These are phyloP conservation scores for Acephala macrosclerotiorum DNA, from an alignment of 2,329 filamentous ascomycete species.

Conservation along the genomic window DNA sequence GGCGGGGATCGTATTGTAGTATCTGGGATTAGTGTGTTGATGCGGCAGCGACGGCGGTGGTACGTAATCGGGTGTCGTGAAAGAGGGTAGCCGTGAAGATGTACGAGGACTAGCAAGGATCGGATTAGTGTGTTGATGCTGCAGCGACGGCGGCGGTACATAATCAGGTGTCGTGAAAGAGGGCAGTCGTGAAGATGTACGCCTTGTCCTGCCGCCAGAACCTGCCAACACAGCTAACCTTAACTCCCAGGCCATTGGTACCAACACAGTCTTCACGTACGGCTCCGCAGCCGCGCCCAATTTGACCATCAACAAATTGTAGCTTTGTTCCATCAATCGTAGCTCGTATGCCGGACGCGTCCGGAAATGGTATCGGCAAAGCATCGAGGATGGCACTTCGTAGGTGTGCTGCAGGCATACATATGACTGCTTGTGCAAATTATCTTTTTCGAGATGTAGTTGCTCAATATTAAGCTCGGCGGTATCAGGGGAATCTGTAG, in stretches of 20 bases:
- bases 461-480: constrained; percentile 6
- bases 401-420: constrained; percentile 30
- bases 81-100: not conserved
- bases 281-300: constrained; percentile 15
- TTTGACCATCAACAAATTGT: constrained; percentile 19
- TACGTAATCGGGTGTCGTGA: not conserved
- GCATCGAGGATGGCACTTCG: constrained; percentile 11
- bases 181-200: not conserved
- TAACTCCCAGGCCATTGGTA: not conserved
- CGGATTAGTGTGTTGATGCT: no score
- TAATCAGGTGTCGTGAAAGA: not conserved
- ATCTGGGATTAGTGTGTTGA: not conserved
- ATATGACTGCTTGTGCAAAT: constrained; percentile 33
- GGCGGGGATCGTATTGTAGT: not conserved
- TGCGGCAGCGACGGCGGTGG: not conserved
- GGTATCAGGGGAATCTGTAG: not conserved
- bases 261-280: not conserved
- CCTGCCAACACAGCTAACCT: not conserved
- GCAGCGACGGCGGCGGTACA: not conserved
- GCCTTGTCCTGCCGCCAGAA: not conserved
- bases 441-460: constrained; percentile 27
- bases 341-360: constrained; percentile 18
- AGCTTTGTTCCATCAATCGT: constrained; percentile 24
- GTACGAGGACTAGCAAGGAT: not conserved
- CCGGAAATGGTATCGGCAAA: constrained; percentile 18